Base-by-base conservation (phyloP, 2,329 filamentous ascomycete species). In the Trichophyton simii region DNA sequence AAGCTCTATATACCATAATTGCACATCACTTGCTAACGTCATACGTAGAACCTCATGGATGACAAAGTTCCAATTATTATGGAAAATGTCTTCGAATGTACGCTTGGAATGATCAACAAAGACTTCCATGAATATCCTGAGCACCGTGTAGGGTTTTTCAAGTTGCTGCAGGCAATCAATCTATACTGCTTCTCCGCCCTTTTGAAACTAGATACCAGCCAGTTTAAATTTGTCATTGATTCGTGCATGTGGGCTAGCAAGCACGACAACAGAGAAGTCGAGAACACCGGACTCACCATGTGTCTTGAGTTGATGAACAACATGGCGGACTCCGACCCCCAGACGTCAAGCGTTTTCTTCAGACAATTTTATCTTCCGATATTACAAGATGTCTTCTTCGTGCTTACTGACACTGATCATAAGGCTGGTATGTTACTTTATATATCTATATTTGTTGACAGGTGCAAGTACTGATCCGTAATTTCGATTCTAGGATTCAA, bases 191-290 rank as follows among this genome's bases (percentile, higher is more conserved):
- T 99, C 85, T 90, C 90, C 57, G 87, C 94, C 0, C 82, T 99
- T 22, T 82, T 99, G 66, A 95, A 95, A 76, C 85, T 99, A 38
- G 92, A 99, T 72, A 92, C 89, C 70, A 86, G 90, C 63, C 94
- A 96, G 72, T 99, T 99, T 84, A 99, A 99, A 78, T 95, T 97
- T 71, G 91, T 99, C 69, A 97, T 99, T 67, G 94, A 99, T 75
- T 95, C 92, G 41, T 99, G 95, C 80, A 91, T 97, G 82, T 99
- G 94, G 95, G 94, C 95, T n/a, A 96, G 92, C 80, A 99, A 99
- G 80, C 94, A 99, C 76, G 94, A 99, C 78, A 99, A 99, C 77
- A 88, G 94, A 63, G 91, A 96, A 72, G 94, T 99, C 34, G 94
- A 99, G 76, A 90, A 89, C 67, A 95, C 94, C 44, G 94, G 94